Conservation (phyloP, 257 asterid genomes). For the Nicotiana noctiflora region DNA sequence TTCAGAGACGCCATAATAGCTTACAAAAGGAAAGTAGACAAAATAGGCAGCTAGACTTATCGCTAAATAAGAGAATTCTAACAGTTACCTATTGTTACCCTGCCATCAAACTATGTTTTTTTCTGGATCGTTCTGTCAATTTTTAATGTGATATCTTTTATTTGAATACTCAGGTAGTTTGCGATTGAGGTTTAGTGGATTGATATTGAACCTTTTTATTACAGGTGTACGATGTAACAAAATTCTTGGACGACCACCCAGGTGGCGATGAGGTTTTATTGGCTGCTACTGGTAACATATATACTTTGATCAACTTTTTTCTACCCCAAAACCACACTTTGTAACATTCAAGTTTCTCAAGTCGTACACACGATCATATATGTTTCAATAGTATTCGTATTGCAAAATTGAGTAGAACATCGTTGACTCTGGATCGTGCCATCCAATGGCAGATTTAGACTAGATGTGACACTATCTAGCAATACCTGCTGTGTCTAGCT, state of each 20-base stretch:
- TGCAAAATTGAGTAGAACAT: not conserved
- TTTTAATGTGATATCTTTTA: not conserved
- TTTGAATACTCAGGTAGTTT: not conserved
- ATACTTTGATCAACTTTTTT: not conserved
- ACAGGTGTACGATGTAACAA: slow-evolving; percentile 82
- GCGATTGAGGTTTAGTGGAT: not conserved
- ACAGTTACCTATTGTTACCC: too few species aligned
- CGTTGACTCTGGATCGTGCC: not conserved
- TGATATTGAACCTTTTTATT: not conserved
- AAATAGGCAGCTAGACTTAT: too few species aligned
- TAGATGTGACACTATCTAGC: too few species aligned
- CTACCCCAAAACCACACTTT: not conserved
- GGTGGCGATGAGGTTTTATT: slow-evolving; percentile 90
- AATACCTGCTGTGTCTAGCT: not conserved
- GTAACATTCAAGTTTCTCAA: not conserved
- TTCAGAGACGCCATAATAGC: not conserved
- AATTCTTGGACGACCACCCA: slow-evolving; percentile 87
- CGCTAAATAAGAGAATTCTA: too few species aligned
- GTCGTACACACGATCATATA: not conserved
- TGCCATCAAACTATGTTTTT: too few species aligned
- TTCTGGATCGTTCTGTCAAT: not conserved
- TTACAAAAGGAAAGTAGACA: too few species aligned
- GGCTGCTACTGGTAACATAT: slow-evolving; percentile 67
- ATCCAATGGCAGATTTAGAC: not conserved
- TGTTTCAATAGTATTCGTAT: not conserved